Evolutionary conservation across 2,329 filamentous ascomycete genomes (phyloP), one percentile per base, ranked within the genome.

Genomic region (Akanthomyces muscarius): DNA sequence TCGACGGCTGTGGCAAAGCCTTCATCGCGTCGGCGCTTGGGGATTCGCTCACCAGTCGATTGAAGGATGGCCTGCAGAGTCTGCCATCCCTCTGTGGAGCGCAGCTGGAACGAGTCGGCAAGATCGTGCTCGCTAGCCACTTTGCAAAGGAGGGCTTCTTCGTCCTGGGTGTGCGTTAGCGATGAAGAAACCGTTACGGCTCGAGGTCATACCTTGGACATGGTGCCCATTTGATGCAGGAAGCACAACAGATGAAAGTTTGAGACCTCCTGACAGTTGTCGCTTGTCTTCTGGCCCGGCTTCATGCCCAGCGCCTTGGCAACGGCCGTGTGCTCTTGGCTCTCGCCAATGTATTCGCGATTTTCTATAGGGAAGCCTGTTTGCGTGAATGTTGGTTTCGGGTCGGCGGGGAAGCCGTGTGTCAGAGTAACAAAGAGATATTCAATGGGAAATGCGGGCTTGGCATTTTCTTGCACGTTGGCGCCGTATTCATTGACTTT

Each of bases 231-330:
- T 50, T 85, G 84, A 71, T 90, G 89, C 64, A 99, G 81, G 77
- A 92, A 98, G 76, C 86, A 89, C n/a, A 99, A 82, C 18, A 98
- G 82, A 73, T 99, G 95, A 75, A 99, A 99, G 76, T 98, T 93
- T 7, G 93, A 97, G 14, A 97, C 82, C 28, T 87, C 86, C 44
- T 86, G 80, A 36, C 89, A 84, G 16, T 85, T 86, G 66, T 86
- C 79, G 61, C 80, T 83, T 18, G 85, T 78, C 63, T 88, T 85
- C 65, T 86, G 86, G 47, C 82, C 83, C 21, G 81, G 78, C 53
- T 77, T 79, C 13, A 86, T 81, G 65, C 89, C 86, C 58, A 97
- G 82, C 63, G 89, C 84, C 71, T 90, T 84, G 68, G 88, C 81
- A 69, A 90, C 81, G 66, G 84, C 81, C 53, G 85, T 83, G 57